Conservation (phyloP, 2,329 filamentous ascomycete species). For the Phaeosphaeriaceae sp. region DNA sequence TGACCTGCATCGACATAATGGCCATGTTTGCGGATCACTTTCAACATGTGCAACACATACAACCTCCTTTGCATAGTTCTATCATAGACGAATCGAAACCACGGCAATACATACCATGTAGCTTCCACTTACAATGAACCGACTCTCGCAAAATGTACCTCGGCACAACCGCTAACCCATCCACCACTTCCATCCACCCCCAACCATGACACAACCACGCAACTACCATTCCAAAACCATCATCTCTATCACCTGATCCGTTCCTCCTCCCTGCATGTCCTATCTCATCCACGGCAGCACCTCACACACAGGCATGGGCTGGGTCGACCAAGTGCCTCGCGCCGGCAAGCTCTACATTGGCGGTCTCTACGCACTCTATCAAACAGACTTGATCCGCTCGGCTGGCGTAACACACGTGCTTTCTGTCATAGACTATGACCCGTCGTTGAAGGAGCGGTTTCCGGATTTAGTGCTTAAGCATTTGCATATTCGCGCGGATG, state of each 20-base stretch:
- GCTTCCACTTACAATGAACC: not conserved
- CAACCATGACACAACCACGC: too few relatives aligned
- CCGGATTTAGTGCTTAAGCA: conserved; percentile 37
- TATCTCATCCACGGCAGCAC: conserved; percentile 42
- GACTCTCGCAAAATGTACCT: not conserved
- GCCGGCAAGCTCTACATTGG: conserved; percentile 49
- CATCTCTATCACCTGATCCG: not conserved
- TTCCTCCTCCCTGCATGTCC: conserved; percentile 24
- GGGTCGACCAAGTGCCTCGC: conserved; percentile 48
- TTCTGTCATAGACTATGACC: conserved; percentile 43
- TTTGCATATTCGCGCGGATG: conserved; percentile 40
- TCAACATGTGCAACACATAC: too few relatives aligned
- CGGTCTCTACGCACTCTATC: conserved; percentile 52
- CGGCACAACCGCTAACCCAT: not conserved
- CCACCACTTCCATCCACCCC: not conserved
- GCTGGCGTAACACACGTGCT: conserved; percentile 44
- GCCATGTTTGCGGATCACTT: too few relatives aligned
- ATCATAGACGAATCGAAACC: too few relatives aligned
- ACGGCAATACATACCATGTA: not conserved
- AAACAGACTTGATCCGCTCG: conserved; percentile 42
- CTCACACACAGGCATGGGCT: conserved; percentile 44
- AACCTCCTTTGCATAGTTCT: too few relatives aligned
- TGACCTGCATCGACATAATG: too few relatives aligned
- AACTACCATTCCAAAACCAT: not conserved
- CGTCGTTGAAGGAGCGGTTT: conserved; percentile 33